Evolutionary conservation across 2,329 filamentous ascomycete species (phyloP).

Genomic region (Fusarium praegraminearum): DNA sequence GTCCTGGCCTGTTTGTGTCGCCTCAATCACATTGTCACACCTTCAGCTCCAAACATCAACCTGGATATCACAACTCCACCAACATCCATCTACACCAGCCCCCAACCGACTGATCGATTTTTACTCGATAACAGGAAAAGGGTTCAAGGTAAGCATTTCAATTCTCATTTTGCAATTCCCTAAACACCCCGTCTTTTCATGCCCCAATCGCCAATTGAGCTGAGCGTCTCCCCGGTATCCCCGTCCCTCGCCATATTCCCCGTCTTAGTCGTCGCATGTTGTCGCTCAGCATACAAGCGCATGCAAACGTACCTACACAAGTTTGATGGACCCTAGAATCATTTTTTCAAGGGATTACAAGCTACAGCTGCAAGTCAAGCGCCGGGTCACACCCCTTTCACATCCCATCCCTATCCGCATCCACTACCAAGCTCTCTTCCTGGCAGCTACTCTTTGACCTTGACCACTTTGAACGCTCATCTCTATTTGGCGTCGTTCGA

Average conservation of each 20-base stretch:
- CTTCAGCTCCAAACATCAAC: constrained; percentile 35
- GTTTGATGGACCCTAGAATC: constrained; percentile 40
- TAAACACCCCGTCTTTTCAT: not conserved
- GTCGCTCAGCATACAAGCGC: constrained; percentile 38
- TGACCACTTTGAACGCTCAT: constrained; percentile 41
- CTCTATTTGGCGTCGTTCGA: constrained; percentile 45
- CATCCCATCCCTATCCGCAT: constrained; percentile 43
- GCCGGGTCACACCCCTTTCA: constrained; percentile 50
- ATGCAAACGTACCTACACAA: constrained; percentile 24
- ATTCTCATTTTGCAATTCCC: constrained; percentile 4
- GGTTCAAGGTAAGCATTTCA: constrained; percentile 20
- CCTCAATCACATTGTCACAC: constrained; percentile 45
- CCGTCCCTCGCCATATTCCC: constrained; percentile 19
- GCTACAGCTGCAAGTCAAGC: constrained; percentile 51
- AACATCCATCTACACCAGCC: constrained; percentile 28
- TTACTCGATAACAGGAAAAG: constrained; percentile 5
- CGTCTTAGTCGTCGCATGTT: constrained; percentile 34
- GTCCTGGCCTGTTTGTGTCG: constrained; percentile 26
- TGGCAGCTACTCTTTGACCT: constrained; percentile 32
- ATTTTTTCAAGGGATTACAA: constrained; percentile 41
- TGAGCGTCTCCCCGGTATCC: constrained; percentile 9
- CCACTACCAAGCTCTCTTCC: constrained; percentile 45
- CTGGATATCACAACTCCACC: constrained; percentile 40
- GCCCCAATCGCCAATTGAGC: constrained; percentile 16
- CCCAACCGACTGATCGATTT: constrained; percentile 31